Evolutionary conservation across 768 basidiomycete genomes (phyloP).

Genomic region (Boletus fagicola): DNA sequence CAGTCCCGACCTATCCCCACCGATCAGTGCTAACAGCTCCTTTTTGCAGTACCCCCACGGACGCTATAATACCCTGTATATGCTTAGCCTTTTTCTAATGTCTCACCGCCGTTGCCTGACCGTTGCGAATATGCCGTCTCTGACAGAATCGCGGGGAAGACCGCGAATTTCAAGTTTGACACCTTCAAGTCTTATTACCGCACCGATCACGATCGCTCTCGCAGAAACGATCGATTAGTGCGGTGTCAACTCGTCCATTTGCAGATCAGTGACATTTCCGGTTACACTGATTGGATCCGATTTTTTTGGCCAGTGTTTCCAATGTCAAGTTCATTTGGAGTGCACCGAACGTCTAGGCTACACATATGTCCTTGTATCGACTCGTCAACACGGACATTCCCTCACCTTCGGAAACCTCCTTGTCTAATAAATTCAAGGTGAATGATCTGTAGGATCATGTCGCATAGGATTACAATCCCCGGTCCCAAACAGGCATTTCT

Average conservation of each 20-base stretch:
- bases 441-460: background rate
- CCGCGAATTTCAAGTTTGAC: slow-evolving; percentile 1
- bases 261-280: slow-evolving; percentile 18
- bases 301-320: background rate
- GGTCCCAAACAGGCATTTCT: background rate
- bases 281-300: slow-evolving; percentile 1
- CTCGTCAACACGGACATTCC: background rate
- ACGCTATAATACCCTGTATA: background rate
- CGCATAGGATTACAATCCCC: background rate
- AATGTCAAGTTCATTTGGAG: slow-evolving; percentile 1
- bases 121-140: background rate
- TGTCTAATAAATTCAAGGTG: background rate
- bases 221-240: slow-evolving; percentile 5
- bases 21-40: slow-evolving; percentile 1
- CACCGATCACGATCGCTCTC: slow-evolving; percentile 25
- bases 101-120: background rate
- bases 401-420: background rate
- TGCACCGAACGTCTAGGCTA: background rate
- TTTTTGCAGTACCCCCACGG: background rate
- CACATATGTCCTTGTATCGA: background rate
- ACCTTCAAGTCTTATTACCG: slow-evolving; percentile 5
- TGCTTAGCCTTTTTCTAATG: background rate
- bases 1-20: slow-evolving; percentile 3
- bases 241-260: slow-evolving; percentile 6
- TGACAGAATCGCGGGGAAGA: slow-evolving; percentile 1